A percentile compares a stretch with the other conserved stretches of the same genome.
These are phyloP conservation scores for Neoascochyta sp. DNA, from an alignment of 2,329 filamentous ascomycete genomes.

Conservation along the genomic window DNA sequence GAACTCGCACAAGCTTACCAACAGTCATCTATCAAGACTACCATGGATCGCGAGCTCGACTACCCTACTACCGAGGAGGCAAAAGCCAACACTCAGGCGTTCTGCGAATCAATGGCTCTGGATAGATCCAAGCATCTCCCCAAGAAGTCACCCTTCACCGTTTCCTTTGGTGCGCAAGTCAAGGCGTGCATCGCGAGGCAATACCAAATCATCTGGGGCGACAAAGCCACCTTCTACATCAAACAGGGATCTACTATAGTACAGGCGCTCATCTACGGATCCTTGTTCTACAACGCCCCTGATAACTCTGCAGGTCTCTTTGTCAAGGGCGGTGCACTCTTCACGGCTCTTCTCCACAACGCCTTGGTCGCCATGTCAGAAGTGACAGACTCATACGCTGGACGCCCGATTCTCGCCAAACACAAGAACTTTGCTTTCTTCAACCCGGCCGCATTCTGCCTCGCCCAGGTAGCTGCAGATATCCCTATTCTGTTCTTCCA, in stretches of 20 bases:
- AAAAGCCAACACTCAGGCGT: slow-evolving; percentile 43
- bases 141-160: slow-evolving; percentile 53
- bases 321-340: slow-evolving; percentile 60
- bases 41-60: slow-evolving; percentile 55
- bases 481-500: slow-evolving; percentile 57
- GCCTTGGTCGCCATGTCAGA: slow-evolving; percentile 62
- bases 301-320: slow-evolving; percentile 59
- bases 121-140: slow-evolving; percentile 57
- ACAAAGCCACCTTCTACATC: slow-evolving; percentile 61
- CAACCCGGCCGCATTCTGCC: slow-evolving; percentile 72
- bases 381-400: slow-evolving; percentile 56
- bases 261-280: slow-evolving; percentile 62
- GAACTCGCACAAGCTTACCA: slow-evolving; percentile 48
- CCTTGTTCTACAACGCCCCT: slow-evolving; percentile 64
- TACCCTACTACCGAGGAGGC: slow-evolving; percentile 53
- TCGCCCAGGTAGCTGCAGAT: slow-evolving; percentile 64
- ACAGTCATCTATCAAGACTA: slow-evolving; percentile 47
- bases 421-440: slow-evolving; percentile 83
- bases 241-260: slow-evolving; percentile 57
- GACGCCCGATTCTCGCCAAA: slow-evolving; percentile 79
- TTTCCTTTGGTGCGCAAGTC: slow-evolving; percentile 44
- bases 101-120: slow-evolving; percentile 50
- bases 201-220: slow-evolving; percentile 63
- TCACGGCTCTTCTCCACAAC: slow-evolving; percentile 62
- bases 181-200: slow-evolving; percentile 56